These are phyloP conservation scores for Aspergillus sp. DNA, from an alignment of 2,329 filamentous ascomycete species.

Conservation along the genomic window DNA sequence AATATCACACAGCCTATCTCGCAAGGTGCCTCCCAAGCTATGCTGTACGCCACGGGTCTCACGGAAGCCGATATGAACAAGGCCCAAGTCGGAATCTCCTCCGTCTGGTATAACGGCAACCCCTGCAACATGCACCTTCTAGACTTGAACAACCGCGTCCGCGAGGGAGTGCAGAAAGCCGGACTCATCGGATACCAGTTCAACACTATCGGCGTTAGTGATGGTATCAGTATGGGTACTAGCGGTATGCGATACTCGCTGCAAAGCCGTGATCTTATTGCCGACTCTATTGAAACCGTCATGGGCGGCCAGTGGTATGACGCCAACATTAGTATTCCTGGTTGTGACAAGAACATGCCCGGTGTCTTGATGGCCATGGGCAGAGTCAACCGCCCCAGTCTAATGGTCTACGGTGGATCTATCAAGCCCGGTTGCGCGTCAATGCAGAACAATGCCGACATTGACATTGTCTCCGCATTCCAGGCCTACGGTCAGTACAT, in stretches of 20 bases:
- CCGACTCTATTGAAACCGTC: constrained; percentile 97
- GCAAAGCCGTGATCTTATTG: constrained; percentile 94
- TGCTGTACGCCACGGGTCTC: constrained; percentile 95
- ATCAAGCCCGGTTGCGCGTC: constrained; percentile 87
- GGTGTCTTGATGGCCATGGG: constrained; percentile 92
- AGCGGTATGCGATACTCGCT: constrained; percentile 94
- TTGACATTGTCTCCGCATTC: constrained; percentile 97
- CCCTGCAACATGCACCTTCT: constrained; percentile 99
- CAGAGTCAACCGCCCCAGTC: constrained; percentile 84
- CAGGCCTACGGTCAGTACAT: constrained; percentile 97
- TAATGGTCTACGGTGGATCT: constrained; percentile 97
- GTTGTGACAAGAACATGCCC: constrained; percentile 99
- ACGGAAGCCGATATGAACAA: constrained; percentile 87
- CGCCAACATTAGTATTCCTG: constrained; percentile 92
- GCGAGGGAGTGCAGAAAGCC: constrained; percentile 69
- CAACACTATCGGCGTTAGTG: constrained; percentile 97
- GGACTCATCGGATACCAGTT: constrained; percentile 93
- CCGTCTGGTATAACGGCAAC: constrained; percentile 97
- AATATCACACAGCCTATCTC: constrained; percentile 95
- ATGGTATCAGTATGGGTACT: constrained; percentile 98
- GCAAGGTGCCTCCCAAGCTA: constrained; percentile 96
- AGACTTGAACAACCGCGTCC: constrained; percentile 78
- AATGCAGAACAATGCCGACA: constrained; percentile 68
- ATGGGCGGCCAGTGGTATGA: constrained; percentile 99
- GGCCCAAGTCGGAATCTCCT: constrained; percentile 95